Evolutionary conservation across 768 basidiomycete species (phyloP), one percentile per base, ranked within the genome.

Genomic region (Suillus paluster): DNA sequence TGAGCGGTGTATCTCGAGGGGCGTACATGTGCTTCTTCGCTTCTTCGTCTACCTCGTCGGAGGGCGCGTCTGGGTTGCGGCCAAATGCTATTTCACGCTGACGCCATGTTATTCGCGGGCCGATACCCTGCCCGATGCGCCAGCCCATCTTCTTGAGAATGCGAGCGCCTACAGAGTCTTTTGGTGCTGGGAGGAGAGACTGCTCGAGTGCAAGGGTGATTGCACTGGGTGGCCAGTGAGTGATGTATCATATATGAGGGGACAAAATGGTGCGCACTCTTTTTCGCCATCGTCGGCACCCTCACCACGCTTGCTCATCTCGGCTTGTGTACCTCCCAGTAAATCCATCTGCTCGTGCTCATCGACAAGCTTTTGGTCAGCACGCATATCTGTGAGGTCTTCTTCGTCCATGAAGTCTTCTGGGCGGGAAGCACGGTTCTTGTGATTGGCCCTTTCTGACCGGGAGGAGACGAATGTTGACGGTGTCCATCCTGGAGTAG

Each of bases 401-500:
- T 99, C 97, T 46, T 98, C 97, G 77, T 99, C 97, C 97, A 99
- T 99, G 72, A 94, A 99, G 72, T 97, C 95, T 75, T 97, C 94
- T 0, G 94, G 90, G 36, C 83, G 82, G n/a, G 82, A 76, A 3
- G 75, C 77, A 67, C 84, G 81, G 67, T 84, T 75, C 34, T 50
- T 50, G 30, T 63, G 58, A 72, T 89, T 89, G 50, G 86, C 86
- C 53, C 95, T 86, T 48, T 92, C 90, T 33, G 72, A 75, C 36
- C 95, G 85, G 8, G 96, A 97, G 0, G 97, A 98, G 15, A 92
- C 88, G 75, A 99, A 99, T 3, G 93, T 92, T 38, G 91, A 84
- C 0, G 97, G 97, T 9, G 94, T 75, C 95, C 96, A 99, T 87
- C 97, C 96, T 97, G 67, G n/a, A 33, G 25, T 0, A 66, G 9